Percentiles rank a stretch among this genome's conserved stretches.
phyloP scores from a whole-genome alignment of 2,329 filamentous ascomycete species.

The Colletotrichum tamarilloi region DNA sequence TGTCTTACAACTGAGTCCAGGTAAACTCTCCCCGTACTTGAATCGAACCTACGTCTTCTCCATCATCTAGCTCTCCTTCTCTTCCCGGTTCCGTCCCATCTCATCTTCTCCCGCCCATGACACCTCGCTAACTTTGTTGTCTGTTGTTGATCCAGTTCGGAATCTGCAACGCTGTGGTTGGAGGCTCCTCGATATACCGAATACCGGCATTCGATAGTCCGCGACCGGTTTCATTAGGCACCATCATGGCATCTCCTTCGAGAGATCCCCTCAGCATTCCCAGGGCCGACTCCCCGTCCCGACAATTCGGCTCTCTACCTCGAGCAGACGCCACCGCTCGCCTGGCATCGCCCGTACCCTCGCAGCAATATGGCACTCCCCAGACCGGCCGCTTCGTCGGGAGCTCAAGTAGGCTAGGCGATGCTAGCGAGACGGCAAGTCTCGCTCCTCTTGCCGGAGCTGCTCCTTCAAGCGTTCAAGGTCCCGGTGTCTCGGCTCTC shows the following conservation, averaged over 20 bases:
- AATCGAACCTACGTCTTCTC: not conserved
- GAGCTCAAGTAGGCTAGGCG: constrained; percentile 30
- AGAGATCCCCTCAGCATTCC: constrained; percentile 50
- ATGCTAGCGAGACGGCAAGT: constrained; percentile 58
- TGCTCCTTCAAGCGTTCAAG: constrained; percentile 70
- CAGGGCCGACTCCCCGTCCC: constrained; percentile 46
- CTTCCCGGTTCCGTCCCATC: constrained; percentile 3
- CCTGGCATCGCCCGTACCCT: constrained; percentile 67
- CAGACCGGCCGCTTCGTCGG: constrained; percentile 58
- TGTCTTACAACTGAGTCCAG: constrained; percentile 29
- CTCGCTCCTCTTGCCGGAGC: constrained; percentile 74
- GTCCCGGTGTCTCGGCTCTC: constrained; percentile 87
- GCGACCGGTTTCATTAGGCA: constrained; percentile 7
- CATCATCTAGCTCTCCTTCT: not conserved
- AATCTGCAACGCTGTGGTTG: constrained; percentile 31
- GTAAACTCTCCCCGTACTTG: constrained; percentile 26
- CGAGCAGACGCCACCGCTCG: constrained; percentile 71
- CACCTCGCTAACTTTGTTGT: constrained; percentile 32
- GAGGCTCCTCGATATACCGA: constrained; percentile 17
- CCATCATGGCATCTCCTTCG: constrained; percentile 52
- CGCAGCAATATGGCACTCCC: constrained; percentile 49
- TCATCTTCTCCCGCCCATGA: constrained; percentile 9
- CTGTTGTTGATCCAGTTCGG: constrained; percentile 29
- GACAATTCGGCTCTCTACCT: constrained; percentile 57
- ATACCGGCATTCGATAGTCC: constrained; percentile 9